A percentile compares a stretch with the other conserved stretches of the same genome.
These are phyloP conservation scores for Phyllosticta citribraziliensis DNA, from an alignment of 2,329 filamentous ascomycete genomes.

Conservation along the genomic window DNA sequence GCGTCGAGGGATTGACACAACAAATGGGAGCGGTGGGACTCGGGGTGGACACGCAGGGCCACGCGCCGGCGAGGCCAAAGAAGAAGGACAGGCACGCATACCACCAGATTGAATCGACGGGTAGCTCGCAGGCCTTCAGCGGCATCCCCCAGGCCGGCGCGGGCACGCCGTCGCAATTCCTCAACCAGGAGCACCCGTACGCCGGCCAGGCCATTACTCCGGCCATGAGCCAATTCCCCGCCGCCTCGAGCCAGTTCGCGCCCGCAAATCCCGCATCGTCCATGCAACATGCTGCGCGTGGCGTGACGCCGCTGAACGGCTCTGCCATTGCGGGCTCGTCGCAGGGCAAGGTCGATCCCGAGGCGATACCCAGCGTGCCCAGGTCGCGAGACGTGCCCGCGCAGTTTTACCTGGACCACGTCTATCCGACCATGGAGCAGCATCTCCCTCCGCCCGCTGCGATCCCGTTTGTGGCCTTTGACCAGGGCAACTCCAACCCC, in stretches of 20 bases:
- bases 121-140: slow-evolving; percentile 60
- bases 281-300: slow-evolving; percentile 27
- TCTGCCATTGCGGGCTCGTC: slow-evolving; percentile 44
- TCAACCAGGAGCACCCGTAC: slow-evolving; percentile 41
- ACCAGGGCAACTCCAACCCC: slow-evolving; percentile 93
- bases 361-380: slow-evolving; percentile 88
- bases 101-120: slow-evolving; percentile 68
- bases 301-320: slow-evolving; percentile 21
- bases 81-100: slow-evolving; percentile 92
- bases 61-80: slow-evolving; percentile 37
- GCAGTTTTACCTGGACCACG: slow-evolving; percentile 72
- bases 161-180: slow-evolving; percentile 47
- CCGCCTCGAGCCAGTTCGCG: slow-evolving; percentile 45
- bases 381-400: slow-evolving; percentile 72
- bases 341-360: slow-evolving; percentile 71
- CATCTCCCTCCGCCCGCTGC: slow-evolving; percentile 83
- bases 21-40: slow-evolving; percentile 74
- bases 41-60: slow-evolving; percentile 41
- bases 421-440: slow-evolving; percentile 92
- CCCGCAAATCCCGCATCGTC: slow-evolving; percentile 26
- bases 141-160: slow-evolving; percentile 52
- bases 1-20: slow-evolving; percentile 45
- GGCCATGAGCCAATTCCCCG: slow-evolving; percentile 52
- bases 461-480: slow-evolving; percentile 83
- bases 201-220: slow-evolving; percentile 33